Evolutionary conservation across 1,284 basidiomycete species (phyloP).

Genomic region (Calocybe gambosa): DNA sequence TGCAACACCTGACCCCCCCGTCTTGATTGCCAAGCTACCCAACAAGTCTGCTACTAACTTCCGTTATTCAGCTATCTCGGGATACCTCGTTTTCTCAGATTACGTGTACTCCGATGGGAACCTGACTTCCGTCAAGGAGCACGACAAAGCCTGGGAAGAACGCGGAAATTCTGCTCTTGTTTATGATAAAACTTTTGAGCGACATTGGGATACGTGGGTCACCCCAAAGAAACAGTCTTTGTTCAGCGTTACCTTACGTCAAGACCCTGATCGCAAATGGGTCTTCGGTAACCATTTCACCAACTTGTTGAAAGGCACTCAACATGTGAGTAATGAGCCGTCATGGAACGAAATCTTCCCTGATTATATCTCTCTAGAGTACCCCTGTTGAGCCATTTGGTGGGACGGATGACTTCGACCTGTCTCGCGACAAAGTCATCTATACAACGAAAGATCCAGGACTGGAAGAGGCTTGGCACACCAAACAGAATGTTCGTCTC

Average conservation of each 20-base stretch:
- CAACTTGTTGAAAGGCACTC: slow-evolving; percentile 58
- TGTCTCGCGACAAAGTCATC: slow-evolving; percentile 64
- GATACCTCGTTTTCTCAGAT: slow-evolving; percentile 68
- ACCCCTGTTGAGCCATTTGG: slow-evolving; percentile 82
- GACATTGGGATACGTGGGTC: slow-evolving; percentile 90
- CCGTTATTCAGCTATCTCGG: slow-evolving; percentile 49
- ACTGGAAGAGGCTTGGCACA: slow-evolving; percentile 70
- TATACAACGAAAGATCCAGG: slow-evolving; percentile 80
- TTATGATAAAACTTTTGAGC: slow-evolving; percentile 68
- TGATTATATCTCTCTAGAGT: slow-evolving; percentile 35
- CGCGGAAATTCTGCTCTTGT: slow-evolving; percentile 72
- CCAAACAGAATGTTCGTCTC: slow-evolving; percentile 62
- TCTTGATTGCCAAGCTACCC: slow-evolving; percentile 57
- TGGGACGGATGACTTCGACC: slow-evolving; percentile 69
- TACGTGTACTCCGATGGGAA: slow-evolving; percentile 72
- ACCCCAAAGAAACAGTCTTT: slow-evolving; percentile 65
- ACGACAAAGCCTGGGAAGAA: slow-evolving; percentile 67
- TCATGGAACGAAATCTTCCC: slow-evolving; percentile 4
- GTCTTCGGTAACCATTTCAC: slow-evolving; percentile 44
- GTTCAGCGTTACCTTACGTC: slow-evolving; percentile 56
- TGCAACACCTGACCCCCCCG: slow-evolving; percentile 29
- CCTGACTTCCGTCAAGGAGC: slow-evolving; percentile 55
- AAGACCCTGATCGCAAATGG: slow-evolving; percentile 46
- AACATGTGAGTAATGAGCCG: slow-evolving; percentile 44
- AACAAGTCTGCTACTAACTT: slow-evolving; percentile 63